phyloP scores from a whole-genome alignment of 805 yeast genomes.

The Cyberlindnera maclurae region DNA sequence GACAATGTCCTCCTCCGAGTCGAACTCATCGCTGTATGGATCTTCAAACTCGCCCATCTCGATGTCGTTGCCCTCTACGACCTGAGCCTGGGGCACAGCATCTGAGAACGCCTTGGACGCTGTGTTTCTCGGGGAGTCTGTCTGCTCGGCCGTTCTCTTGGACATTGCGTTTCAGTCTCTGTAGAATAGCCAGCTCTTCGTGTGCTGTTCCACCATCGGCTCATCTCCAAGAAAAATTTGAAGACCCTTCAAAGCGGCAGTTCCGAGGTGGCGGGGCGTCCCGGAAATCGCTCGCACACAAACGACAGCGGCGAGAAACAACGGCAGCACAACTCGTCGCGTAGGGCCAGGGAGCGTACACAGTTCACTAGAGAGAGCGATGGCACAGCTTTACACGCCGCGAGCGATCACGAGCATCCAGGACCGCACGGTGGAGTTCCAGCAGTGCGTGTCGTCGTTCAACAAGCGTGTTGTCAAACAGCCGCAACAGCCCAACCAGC shows the following conservation, averaged over 20 bases:
- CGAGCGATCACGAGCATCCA: conserved; percentile 33
- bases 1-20: conserved; percentile 83
- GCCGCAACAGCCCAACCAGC: conserved; percentile 13
- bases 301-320: too few relatives aligned
- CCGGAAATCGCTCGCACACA: too few relatives aligned
- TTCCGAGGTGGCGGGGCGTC: too few relatives aligned
- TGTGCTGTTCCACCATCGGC: too few relatives aligned
- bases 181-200: too few relatives aligned
- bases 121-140: conserved; percentile 17
- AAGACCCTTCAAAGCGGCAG: too few relatives aligned
- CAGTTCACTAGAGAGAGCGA: not conserved
- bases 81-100: conserved; percentile 16
- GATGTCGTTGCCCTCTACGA: conserved; percentile 31
- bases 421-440: conserved; percentile 89
- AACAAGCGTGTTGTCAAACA: conserved; percentile 45
- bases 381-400: conserved; percentile 8
- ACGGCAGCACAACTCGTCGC: too few relatives aligned
- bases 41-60: conserved; percentile 85
- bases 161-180: conserved; percentile 14
- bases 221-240: too few relatives aligned
- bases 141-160: conserved; percentile 19
- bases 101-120: conserved; percentile 15
- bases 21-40: conserved; percentile 85
- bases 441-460: conserved; percentile 78
- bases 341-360: too few relatives aligned